These are phyloP conservation scores for Diplocarpon mali DNA, from an alignment of 2,329 filamentous ascomycete species.

Conservation along the genomic window DNA sequence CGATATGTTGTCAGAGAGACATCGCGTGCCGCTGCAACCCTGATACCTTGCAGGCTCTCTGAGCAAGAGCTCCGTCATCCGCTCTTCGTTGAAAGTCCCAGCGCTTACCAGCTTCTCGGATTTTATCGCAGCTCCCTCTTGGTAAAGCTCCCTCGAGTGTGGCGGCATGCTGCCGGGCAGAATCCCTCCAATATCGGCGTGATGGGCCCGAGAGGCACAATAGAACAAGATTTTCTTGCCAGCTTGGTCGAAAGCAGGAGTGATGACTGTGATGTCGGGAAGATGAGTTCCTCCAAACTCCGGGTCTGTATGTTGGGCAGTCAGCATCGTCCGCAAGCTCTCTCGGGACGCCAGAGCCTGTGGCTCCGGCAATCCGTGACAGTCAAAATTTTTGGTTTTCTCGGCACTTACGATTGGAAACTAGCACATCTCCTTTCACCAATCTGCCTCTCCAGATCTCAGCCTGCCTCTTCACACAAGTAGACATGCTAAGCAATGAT, in stretches of 20 bases:
- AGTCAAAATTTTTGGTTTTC: no score
- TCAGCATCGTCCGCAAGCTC: no score
- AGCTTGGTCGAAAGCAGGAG: constrained; percentile 57
- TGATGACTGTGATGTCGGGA: constrained; percentile 73
- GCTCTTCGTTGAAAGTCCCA: constrained; percentile 67
- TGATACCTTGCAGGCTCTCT: constrained; percentile 63
- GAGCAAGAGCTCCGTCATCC: constrained; percentile 61
- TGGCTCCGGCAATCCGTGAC: no score
- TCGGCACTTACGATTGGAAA: constrained; percentile 53
- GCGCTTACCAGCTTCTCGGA: constrained; percentile 63
- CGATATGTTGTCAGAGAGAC: constrained; percentile 72
- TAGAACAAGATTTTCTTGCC: constrained; percentile 71
- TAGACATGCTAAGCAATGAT: constrained; percentile 48
- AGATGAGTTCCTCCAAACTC: constrained; percentile 77
- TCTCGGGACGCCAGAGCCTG: no score
- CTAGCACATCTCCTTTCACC: constrained; percentile 69
- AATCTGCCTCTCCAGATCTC: constrained; percentile 71
- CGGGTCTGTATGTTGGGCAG: constrained; percentile 30
- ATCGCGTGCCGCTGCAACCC: constrained; percentile 68
- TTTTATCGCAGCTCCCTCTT: constrained; percentile 33
- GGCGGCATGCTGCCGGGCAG: constrained; percentile 70
- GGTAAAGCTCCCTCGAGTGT: constrained; percentile 21
- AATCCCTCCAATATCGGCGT: constrained; percentile 76
- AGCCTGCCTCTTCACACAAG: constrained; percentile 67
- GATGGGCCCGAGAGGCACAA: constrained; percentile 60